phyloP scores from a whole-genome alignment of 805 yeast genomes.

The Lipomyces lipofer region DNA sequence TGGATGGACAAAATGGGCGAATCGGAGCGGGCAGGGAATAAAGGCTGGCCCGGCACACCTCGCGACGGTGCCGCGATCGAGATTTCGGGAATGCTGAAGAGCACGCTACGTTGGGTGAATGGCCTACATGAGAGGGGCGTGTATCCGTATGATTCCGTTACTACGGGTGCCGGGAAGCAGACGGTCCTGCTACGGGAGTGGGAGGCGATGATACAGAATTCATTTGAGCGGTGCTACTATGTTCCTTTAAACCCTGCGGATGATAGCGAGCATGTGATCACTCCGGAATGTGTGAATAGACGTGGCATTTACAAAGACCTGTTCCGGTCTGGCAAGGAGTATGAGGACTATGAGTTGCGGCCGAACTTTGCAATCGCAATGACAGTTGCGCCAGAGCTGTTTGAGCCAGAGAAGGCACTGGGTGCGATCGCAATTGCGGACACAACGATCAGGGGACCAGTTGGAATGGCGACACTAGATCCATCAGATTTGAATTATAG shows the following conservation, averaged over 20 bases:
- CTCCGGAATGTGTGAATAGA: constrained; percentile 69
- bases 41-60: constrained; percentile 97
- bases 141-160: constrained; percentile 60
- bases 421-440: constrained; percentile 75
- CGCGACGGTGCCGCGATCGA: constrained; percentile 97
- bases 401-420: constrained; percentile 60
- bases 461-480: constrained; percentile 89
- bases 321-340: constrained; percentile 76
- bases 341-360: constrained; percentile 90
- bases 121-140: constrained; percentile 53
- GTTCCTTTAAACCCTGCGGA: constrained; percentile 66
- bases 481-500: constrained; percentile 90
- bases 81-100: constrained; percentile 83
- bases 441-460: constrained; percentile 72
- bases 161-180: constrained; percentile 54
- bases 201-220: constrained; percentile 66
- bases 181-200: constrained; percentile 62
- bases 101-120: constrained; percentile 77
- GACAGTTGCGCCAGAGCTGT: constrained; percentile 93
- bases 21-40: constrained; percentile 73
- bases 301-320: constrained; percentile 94
- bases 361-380: constrained; percentile 92
- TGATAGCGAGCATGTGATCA: constrained; percentile 62
- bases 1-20: constrained; percentile 99
- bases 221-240: constrained; percentile 78